Base-by-base conservation (phyloP, 495 filamentous ascomycete species). In the Evansstolkia leycettana region DNA sequence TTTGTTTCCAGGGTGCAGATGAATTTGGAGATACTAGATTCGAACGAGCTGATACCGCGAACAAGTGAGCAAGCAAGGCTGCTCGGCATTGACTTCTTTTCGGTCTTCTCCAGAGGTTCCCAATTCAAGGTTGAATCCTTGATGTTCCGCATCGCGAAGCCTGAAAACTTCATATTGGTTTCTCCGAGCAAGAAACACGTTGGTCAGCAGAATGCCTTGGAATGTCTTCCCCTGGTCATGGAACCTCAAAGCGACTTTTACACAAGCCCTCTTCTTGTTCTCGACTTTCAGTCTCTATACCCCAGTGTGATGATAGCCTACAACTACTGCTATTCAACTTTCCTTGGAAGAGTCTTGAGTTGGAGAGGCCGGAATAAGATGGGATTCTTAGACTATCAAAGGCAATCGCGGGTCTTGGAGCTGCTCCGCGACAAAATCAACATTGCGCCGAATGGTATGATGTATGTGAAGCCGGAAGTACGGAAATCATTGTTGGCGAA, bases 241-340 rank as follows among this genome's bases (percentile, higher is more conserved):
- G 90, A 98, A 48, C 90, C 90, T 2, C 86, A 90, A 51, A 95
- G 89, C 37, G 80, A 77, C 20, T 96, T 96, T 48, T 98, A 96
- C 52, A 84, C 65, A 18, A 89, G 83, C 39, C 90, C 90, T 0
- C 51, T 98, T 9, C 49, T 98, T 8, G 90, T 98, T 0, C 66
- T 98, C 8, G 90, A 98, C 57, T 98, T 98, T 43, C 92, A 96
- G 52, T 90, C 83, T 17, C 65, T 98, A 16, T 98, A 98, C 49
- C 90, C 90, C 2, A 94, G 86, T 49, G 78, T 96, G 31, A 96
- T 98, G 87, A 95, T 98, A 46, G 90, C 90, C 0, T 95, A 98
- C 59, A 98, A 98, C 52, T 94, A 95, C 58, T 98, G 90, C 62
- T 98, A 98, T 55, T 96, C 90, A 0, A 98, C 90, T 0, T 98